Evolutionary conservation across 352 stramenopile species (phyloP).

Genomic region (Pythium pyrilobum): DNA sequence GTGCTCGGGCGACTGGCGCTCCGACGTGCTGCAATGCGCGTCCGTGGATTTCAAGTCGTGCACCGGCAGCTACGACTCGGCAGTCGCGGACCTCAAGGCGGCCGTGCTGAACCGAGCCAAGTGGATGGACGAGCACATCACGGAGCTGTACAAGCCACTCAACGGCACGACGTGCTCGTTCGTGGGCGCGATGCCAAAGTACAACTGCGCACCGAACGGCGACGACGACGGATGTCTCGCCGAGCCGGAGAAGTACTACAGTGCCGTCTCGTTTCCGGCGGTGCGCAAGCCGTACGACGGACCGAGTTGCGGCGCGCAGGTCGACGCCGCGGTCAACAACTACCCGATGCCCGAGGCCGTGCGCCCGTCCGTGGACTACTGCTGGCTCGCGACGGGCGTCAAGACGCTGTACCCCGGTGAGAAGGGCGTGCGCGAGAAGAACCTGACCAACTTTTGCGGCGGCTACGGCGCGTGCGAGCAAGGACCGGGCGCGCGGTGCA

Average conservation of each 20-base stretch:
- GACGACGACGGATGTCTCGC: constrained; percentile 54
- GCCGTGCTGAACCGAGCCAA: constrained; percentile 40
- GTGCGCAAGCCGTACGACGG: constrained; percentile 49
- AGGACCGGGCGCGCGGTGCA: constrained; percentile 51
- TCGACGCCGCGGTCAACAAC: constrained; percentile 13
- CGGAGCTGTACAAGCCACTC: constrained; percentile 59
- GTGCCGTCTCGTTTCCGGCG: constrained; percentile 41
- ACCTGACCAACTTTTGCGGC: constrained; percentile 53
- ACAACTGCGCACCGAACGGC: constrained; percentile 57
- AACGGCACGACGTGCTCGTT: constrained; percentile 48
- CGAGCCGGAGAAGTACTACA: constrained; percentile 59
- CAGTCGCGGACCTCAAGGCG: constrained; percentile 34
- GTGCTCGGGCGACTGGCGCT: constrained; percentile 48
- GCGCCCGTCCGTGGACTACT: constrained; percentile 55
- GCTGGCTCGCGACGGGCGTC: constrained; percentile 53
- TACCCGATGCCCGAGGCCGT: constrained; percentile 29
- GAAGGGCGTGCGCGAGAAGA: constrained; percentile 57
- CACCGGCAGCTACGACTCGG: constrained; percentile 55
- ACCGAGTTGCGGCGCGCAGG: constrained; percentile 22
- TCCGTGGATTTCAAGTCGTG: constrained; percentile 47
- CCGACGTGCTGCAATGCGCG: constrained; percentile 47
- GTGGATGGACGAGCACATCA: constrained; percentile 76
- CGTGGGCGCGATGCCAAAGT: constrained; percentile 57
- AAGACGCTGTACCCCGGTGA: constrained; percentile 54
- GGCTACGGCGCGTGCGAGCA: constrained; percentile 56